Base-by-base conservation (phyloP, 768 basidiomycete genomes). In the Saitozyma podzolica region DNA sequence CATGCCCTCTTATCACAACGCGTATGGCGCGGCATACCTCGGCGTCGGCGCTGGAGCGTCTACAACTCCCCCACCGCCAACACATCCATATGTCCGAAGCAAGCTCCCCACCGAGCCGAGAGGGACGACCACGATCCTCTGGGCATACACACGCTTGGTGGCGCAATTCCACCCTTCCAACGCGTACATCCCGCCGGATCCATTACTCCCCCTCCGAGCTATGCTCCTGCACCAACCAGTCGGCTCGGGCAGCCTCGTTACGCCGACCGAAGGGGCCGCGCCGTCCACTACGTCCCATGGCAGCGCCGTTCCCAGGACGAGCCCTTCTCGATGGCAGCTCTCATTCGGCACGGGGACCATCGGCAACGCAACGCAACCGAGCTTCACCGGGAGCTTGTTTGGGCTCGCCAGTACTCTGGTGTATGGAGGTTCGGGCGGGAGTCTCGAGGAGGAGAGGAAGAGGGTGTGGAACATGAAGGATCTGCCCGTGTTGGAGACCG, bases 401-500 rank as follows among this genome's bases (percentile, higher is more conserved):
- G 73, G 74, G 9, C 58, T 76, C 9, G 76, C 73, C 13, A 71
- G 69, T 50, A 73, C 65, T n/a, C 58, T 77, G 37, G 76, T 75
- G 9, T 71, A 68, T 40, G 70, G 69, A 13, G 73, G 72, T n/a
- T 65, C 68, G 0, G 74, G 69, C 13, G 81, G 80, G 14, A 80
- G 62, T 52, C 57, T 81, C 60, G 81, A 82, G 61, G 81, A 81
- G 49, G 73, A 81, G 53, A 67, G 81, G 63, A 78, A 73, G 48
- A 66, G 69, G 45, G 77, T 80, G 0, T 77, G 81, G 76, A 77
- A 77, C 56, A 75, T 76, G 51, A 78, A 75, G 58, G 77, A 75
- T 47, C 66, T 98, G 16, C 93, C 95, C 0, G 92, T 91, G 0
- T 87, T 95, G 29, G 88, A 93, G 64, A 86, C 89, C 0, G 88